Evolutionary conservation across 345 rosid species (phyloP).

Genomic region (Eucalyptus coolabah): DNA sequence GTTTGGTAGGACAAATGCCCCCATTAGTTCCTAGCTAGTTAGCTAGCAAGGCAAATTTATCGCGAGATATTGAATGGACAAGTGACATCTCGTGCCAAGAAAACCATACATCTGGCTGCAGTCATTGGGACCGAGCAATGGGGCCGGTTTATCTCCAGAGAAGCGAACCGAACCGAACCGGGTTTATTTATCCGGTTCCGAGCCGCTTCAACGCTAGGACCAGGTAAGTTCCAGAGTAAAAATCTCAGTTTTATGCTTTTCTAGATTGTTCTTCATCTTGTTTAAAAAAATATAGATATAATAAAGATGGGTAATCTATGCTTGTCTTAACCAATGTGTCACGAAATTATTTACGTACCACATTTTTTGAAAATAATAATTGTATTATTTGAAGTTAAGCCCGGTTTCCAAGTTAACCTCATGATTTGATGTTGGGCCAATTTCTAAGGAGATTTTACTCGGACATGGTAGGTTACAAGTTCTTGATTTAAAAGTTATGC

Average conservation of each 20-base stretch:
- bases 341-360: neutral
- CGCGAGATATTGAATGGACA: neutral
- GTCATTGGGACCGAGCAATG: neutral
- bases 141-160: neutral
- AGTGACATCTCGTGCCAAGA: neutral
- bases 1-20: neutral
- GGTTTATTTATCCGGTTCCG: neutral
- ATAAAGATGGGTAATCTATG: neutral
- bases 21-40: neutral
- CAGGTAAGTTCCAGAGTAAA: neutral
- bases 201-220: neutral
- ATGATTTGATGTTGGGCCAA: rapidly evolving
- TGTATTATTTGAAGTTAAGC: neutral
- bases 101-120: neutral
- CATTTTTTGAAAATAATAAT: neutral
- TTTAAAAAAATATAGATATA: neutral
- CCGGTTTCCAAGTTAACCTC: rapidly evolving
- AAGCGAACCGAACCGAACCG: neutral
- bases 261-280: neutral
- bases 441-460: neutral
- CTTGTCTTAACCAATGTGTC: neutral
- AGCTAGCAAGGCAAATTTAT: neutral
- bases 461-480: rapidly evolving
- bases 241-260: neutral
- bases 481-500: neutral